These are phyloP conservation scores for Harringtonia aguacate DNA, from an alignment of 2,329 filamentous ascomycete species.

Conservation along the genomic window DNA sequence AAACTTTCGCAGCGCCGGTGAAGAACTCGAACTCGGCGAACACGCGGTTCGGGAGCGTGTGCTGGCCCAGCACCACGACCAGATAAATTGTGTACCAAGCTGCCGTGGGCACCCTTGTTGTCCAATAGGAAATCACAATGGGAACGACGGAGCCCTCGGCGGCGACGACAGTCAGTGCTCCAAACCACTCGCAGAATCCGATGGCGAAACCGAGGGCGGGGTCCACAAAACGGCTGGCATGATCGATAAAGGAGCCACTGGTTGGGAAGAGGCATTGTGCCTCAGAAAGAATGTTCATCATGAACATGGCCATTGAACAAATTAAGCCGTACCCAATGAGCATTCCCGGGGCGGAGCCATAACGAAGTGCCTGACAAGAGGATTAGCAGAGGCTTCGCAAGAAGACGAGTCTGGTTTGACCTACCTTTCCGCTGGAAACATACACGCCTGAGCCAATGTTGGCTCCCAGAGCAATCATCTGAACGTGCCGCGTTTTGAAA, in stretches of 20 bases:
- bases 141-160: conserved; percentile 9
- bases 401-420: too few species aligned
- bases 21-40: conserved; percentile 26
- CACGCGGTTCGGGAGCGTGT: conserved; percentile 34
- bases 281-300: conserved; percentile 9
- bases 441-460: conserved; percentile 12
- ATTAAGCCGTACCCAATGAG: conserved; percentile 9
- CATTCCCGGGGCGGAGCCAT: conserved; percentile 45
- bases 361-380: conserved; percentile 38
- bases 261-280: conserved; percentile 29
- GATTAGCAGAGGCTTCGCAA: too few species aligned
- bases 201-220: conserved; percentile 45
- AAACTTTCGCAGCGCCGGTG: conserved; percentile 15
- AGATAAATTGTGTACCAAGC: conserved; percentile 28
- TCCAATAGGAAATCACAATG: conserved; percentile 29
- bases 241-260: conserved; percentile 42
- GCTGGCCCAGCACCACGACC: conserved; percentile 17
- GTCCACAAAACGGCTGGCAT: conserved; percentile 43
- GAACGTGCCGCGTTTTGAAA: conserved; percentile 8
- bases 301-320: conserved; percentile 9
- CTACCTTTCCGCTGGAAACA: conserved; percentile 7
- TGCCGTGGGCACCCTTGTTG: conserved; percentile 28
- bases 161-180: conserved; percentile 17
- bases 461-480: conserved; percentile 11
- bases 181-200: conserved; percentile 41